These are phyloP conservation scores for Gymnopilus junonius DNA, from an alignment of 768 basidiomycete species.

Conservation along the genomic window DNA sequence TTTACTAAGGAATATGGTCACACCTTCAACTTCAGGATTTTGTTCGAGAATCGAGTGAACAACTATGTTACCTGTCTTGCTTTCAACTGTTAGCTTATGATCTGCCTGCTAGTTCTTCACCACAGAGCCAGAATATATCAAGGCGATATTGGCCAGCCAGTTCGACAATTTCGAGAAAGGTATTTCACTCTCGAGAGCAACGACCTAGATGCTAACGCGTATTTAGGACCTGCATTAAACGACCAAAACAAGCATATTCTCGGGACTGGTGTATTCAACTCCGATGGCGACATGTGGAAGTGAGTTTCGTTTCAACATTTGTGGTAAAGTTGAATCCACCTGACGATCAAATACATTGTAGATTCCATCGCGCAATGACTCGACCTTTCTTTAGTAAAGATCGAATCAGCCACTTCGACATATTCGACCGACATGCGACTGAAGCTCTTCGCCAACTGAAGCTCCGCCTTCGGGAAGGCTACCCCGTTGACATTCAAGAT, in stretches of 20 bases:
- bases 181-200: neutral
- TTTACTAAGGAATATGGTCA: constrained; percentile 31
- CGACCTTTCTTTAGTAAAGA: constrained; percentile 65
- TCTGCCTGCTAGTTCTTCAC: constrained; percentile 43
- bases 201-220: neutral
- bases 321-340: neutral
- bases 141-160: constrained; percentile 46
- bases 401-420: constrained; percentile 57
- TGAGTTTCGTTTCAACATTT: no score
- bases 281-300: constrained; percentile 67
- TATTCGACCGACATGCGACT: constrained; percentile 54
- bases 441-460: constrained; percentile 50
- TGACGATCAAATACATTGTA: constrained; percentile 16
- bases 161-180: constrained; percentile 42
- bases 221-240: constrained; percentile 21
- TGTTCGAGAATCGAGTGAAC: constrained; percentile 43
- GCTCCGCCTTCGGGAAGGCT: constrained; percentile 45
- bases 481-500: constrained; percentile 64
- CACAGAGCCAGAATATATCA: constrained; percentile 52
- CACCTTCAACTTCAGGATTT: constrained; percentile 33
- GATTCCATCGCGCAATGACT: constrained; percentile 63
- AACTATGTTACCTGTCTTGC: neutral
- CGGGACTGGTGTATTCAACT: constrained; percentile 64
- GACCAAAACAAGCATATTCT: constrained; percentile 36
- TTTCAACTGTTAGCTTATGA: neutral